Base-by-base conservation (phyloP, 371 early-diverging fungal species). In the Batkoa obscura region DNA sequence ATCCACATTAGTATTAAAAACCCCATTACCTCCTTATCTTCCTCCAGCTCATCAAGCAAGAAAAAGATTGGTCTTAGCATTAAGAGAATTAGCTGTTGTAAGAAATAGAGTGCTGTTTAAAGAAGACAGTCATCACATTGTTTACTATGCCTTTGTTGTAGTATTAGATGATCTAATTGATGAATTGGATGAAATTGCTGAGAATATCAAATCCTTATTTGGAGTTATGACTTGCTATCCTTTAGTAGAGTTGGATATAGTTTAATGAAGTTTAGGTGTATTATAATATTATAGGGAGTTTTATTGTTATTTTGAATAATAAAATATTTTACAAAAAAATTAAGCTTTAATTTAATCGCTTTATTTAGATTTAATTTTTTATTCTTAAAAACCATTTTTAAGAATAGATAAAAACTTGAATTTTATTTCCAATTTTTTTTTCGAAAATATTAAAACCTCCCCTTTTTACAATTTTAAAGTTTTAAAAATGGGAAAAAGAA, bases 141-240 rank as follows among this genome's bases (percentile, higher is more conserved):
- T 83, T 60, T 87, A 86, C 63, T 86, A 84, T 62, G 83, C 86
- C 2, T 86, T 83, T 54, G 81, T 80, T 0, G 71, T 81, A 13
- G 74, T 83, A 52, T 83, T 83, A 72, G 86, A 82, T 54, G 85
- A 85, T 64, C 69, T 89, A 0, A 81, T 89, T 50, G 73, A 75
- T 9, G 90, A 88, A 67, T 70, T 89, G 62, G 81, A 82, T n/a
- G 59, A 56, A 1, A 45, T 75, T 12, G 76, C 73, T 37, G 48
- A 35, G 0, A 59, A 64, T 58, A 66, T 69, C 30, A 66, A 70
- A 60, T 68, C 69, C 15, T 55, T 75, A 17, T 75, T 71, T 61
- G 76, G 76, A 34, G 43, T 49, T 34, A 48, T 58, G 47, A 23
- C 23, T 23, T 23, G 23, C 23, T 23, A 23, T 23, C 23, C 23